These are phyloP conservation scores for Rhodotorula mucilaginosa DNA, from an alignment of 1,284 basidiomycete genomes.

Conservation along the genomic window DNA sequence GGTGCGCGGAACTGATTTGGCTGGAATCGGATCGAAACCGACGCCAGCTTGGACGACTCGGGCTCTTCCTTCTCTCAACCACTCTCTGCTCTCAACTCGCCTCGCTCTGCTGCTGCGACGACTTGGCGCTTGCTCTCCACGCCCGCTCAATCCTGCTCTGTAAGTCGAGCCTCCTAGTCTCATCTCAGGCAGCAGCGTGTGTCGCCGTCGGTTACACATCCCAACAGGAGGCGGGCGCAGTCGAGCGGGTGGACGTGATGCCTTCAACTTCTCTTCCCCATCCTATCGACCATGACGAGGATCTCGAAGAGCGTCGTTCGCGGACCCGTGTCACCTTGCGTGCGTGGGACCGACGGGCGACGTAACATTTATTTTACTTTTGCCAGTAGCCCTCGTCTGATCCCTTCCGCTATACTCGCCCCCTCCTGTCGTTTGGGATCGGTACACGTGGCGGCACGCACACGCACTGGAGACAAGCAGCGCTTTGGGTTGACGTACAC, in stretches of 20 bases:
- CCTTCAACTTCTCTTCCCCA: slow-evolving; percentile 37
- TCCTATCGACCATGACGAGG: slow-evolving; percentile 37
- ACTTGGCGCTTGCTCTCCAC: neutral
- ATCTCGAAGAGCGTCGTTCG: slow-evolving; percentile 28
- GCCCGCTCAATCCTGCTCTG: neutral
- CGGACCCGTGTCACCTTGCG: slow-evolving; percentile 1
- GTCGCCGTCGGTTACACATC: too few relatives aligned
- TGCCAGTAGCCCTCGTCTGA: slow-evolving; percentile 38
- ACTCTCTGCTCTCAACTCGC: neutral
- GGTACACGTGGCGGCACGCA: neutral
- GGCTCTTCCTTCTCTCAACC: neutral
- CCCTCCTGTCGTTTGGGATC: too few relatives aligned
- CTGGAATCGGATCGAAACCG: too few relatives aligned
- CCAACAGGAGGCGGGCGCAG: neutral
- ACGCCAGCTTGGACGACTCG: too few relatives aligned
- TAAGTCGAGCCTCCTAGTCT: too few relatives aligned
- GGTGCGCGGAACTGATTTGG: neutral
- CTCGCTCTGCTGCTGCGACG: neutral
- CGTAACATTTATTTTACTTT: slow-evolving; percentile 21
- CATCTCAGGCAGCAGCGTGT: too few relatives aligned
- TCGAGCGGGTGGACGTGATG: slow-evolving; percentile 15
- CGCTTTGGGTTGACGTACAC: neutral
- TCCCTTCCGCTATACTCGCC: slow-evolving; percentile 4
- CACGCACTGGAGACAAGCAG: neutral
- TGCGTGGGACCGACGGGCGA: slow-evolving; percentile 7